Conservation (phyloP, 148 eudicot genomes). For the Diospyros lotus region DNA sequence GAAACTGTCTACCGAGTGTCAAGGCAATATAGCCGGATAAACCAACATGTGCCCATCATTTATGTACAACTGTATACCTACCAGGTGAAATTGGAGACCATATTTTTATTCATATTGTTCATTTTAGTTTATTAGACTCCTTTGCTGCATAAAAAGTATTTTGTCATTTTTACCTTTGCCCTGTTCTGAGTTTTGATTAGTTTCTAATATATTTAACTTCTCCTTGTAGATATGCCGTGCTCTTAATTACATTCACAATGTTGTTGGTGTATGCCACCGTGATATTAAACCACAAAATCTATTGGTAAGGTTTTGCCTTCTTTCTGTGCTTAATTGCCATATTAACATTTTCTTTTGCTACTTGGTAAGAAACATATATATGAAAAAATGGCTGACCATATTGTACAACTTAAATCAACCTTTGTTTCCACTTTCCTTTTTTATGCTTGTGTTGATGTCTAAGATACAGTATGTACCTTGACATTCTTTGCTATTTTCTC, state of each 20-base stretch:
- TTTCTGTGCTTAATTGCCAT: not conserved
- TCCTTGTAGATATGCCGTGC: conserved; percentile 74
- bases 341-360: too few relatives aligned
- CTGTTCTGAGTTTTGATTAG: not conserved
- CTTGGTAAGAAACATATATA: too few relatives aligned
- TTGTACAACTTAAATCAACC: too few relatives aligned
- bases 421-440: too few relatives aligned
- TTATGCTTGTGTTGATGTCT: too few relatives aligned
- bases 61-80: conserved; percentile 74
- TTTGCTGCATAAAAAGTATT: not conserved
- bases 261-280: conserved; percentile 91
- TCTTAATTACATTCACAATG: conserved; percentile 75
- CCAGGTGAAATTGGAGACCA: conserved; percentile 50
- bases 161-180: too few relatives aligned
- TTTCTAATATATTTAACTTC: not conserved
- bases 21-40: conserved; percentile 56
- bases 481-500: too few relatives aligned
- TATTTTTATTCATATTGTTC: conserved; percentile 2
- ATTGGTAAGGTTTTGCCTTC: conserved; percentile 47
- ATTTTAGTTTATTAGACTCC: not conserved
- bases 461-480: too few relatives aligned
- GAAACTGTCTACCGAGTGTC: conserved; percentile 79
- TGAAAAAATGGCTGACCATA: too few relatives aligned
- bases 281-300: conserved; percentile 96
- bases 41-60: conserved; percentile 71